Evolutionary conservation across 768 basidiomycete genomes (phyloP).

Genomic region (Crepidotus variabilis): DNA sequence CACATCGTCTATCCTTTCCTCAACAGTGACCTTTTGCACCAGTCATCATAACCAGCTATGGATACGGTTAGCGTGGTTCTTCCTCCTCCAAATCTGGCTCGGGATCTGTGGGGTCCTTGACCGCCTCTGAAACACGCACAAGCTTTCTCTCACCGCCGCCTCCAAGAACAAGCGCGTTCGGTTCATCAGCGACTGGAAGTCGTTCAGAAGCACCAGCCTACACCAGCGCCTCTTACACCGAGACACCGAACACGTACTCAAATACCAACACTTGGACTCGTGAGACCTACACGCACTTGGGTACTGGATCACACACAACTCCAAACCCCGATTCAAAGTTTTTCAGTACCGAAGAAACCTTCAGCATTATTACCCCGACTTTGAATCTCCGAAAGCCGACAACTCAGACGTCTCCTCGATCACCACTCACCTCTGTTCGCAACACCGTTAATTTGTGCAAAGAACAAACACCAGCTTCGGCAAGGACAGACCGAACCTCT

Average conservation of each 20-base stretch:
- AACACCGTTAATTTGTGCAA: conserved; percentile 83
- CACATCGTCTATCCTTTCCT: no score
- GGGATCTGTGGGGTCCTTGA: conserved; percentile 32
- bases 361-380: conserved; percentile 42
- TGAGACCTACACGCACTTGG: conserved; percentile 29
- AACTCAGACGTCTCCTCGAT: conserved; percentile 63
- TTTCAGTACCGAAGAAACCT: conserved; percentile 27
- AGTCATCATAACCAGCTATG: conserved; percentile 31
- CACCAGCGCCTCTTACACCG: conserved; percentile 28
- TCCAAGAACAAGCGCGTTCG: conserved; percentile 27
- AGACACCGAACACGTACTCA: conserved; percentile 38
- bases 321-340: conserved; percentile 26
- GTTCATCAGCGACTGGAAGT: conserved; percentile 24
- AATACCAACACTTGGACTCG: conserved; percentile 27
- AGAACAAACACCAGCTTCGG: conserved; percentile 60
- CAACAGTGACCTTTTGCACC: no score
- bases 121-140: conserved; percentile 27
- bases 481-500: conserved; percentile 30
- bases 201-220: conserved; percentile 23
- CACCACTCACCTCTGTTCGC: conserved; percentile 68
- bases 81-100: conserved; percentile 41
- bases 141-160: conserved; percentile 49
- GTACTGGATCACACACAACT: conserved; percentile 28
- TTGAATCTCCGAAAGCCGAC: conserved; percentile 47
- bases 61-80: conserved; percentile 38